Evolutionary conservation across 2,329 filamentous ascomycete genomes (phyloP).

Genomic region (Apiospora hydei): DNA sequence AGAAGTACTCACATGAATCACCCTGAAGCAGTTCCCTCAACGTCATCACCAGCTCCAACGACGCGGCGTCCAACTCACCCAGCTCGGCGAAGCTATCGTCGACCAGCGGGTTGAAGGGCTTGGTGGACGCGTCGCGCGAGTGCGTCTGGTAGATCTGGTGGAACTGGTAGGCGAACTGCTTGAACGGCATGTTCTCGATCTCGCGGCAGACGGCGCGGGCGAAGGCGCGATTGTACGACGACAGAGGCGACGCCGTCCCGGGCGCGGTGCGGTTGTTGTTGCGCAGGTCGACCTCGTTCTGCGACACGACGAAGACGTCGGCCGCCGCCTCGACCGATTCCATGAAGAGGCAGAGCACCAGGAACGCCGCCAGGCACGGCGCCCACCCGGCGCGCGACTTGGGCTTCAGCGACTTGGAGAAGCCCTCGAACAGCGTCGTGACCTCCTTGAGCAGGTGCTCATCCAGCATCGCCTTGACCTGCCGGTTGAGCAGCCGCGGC

Average conservation of each 20-base stretch:
- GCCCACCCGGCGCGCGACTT: conserved; percentile 62
- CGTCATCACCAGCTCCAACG: conserved; percentile 53
- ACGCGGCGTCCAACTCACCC: conserved; percentile 55
- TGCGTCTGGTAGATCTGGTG: conserved; percentile 67
- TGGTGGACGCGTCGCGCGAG: conserved; percentile 54
- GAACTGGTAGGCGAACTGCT: conserved; percentile 67
- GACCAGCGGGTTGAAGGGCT: conserved; percentile 63
- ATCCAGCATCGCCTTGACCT: conserved; percentile 64
- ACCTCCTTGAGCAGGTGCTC: conserved; percentile 61
- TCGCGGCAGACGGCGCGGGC: conserved; percentile 57
- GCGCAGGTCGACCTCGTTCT: conserved; percentile 57
- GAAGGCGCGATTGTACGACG: conserved; percentile 50
- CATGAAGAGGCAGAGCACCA: conserved; percentile 66
- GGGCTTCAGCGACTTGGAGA: conserved; percentile 61
- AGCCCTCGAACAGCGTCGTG: conserved; percentile 58
- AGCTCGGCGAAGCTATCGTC: conserved; percentile 51
- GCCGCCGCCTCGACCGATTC: conserved; percentile 62
- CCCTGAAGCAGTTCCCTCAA: conserved; percentile 54
- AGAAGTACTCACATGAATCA: conserved; percentile 49
- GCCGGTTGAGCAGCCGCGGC: conserved; percentile 61
- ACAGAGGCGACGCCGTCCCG: conserved; percentile 36
- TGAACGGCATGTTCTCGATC: conserved; percentile 66
- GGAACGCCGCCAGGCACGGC: conserved; percentile 62
- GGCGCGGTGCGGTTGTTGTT: conserved; percentile 34
- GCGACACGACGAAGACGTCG: conserved; percentile 58